These are phyloP conservation scores for Diophrys appendiculata DNA, from an alignment of 73 alveolate genomes.

Conservation along the genomic window DNA sequence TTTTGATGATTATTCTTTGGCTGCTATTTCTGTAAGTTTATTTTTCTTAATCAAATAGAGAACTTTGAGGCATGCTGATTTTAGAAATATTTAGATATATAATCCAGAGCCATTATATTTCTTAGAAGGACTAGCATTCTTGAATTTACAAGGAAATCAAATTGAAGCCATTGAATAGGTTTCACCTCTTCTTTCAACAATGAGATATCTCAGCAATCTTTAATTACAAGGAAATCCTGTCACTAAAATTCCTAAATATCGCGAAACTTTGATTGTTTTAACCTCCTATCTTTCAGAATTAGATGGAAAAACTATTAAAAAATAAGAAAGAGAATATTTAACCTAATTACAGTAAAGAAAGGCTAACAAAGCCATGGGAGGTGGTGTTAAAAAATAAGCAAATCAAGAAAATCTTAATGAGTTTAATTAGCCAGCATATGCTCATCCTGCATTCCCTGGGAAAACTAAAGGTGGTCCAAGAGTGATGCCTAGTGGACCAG, in stretches of 20 bases:
- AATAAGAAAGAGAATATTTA: not conserved
- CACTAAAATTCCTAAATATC: conserved; percentile 26
- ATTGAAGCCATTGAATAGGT: conserved; percentile 51
- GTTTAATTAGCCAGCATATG: not conserved
- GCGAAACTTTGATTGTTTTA: conserved; percentile 24
- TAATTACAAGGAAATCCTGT: conserved; percentile 61
- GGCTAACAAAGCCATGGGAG: not conserved
- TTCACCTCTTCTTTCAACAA: conserved; percentile 52
- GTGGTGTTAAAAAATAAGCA: not conserved
- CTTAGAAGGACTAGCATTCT: conserved; percentile 27
- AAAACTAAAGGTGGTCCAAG: not conserved
- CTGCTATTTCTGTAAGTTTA: conserved; percentile 32
- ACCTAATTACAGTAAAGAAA: not conserved
- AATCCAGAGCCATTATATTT: conserved; percentile 43
- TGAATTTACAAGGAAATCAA: conserved; percentile 33
- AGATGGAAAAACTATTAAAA: not conserved
- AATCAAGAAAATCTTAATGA: not conserved
- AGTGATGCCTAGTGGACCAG: not conserved
- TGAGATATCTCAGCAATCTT: conserved; percentile 14
- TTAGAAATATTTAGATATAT: conserved; percentile 11
- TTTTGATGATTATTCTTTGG: conserved; percentile 58
- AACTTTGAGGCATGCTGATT: conserved; percentile 6
- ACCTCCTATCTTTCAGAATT: not conserved
- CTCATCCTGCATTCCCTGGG: conserved; percentile 3
- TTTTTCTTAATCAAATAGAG: conserved; percentile 2